Percentiles rank a stretch among this genome's conserved stretches.
Conservation (phyloP, 257 asterid species). For the Datura wrightii region DNA sequence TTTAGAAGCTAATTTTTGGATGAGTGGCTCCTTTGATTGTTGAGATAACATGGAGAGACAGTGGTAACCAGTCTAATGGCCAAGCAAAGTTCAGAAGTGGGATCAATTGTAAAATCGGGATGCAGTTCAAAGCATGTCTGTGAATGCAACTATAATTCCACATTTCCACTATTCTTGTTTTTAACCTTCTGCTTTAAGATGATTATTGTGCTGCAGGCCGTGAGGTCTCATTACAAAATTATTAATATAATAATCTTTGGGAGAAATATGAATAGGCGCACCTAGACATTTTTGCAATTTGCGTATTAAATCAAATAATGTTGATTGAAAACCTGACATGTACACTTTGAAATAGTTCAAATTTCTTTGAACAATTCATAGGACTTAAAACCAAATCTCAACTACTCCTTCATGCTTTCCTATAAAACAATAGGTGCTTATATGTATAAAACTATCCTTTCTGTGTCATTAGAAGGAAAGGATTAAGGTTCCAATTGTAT, state of each 20-base stretch:
- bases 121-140: neutral
- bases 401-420: neutral
- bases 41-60: neutral
- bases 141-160: constrained; percentile 14
- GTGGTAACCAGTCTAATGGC: neutral
- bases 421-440: neutral
- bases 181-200: neutral
- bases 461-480: neutral
- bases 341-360: neutral
- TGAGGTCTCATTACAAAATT: neutral
- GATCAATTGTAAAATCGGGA: neutral
- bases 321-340: neutral
- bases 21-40: neutral
- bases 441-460: neutral
- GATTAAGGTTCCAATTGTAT: constrained; percentile 5
- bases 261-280: neutral
- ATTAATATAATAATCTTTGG: constrained; percentile 13
- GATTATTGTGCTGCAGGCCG: constrained; percentile 8
- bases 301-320: constrained; percentile 4
- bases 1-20: neutral
- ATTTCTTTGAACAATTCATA: neutral
- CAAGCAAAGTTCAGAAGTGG: constrained; percentile 10
- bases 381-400: constrained; percentile 6
- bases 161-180: neutral
- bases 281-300: neutral